These are phyloP conservation scores for Haberlea rhodopensis DNA, from an alignment of 257 asterid genomes.

Conservation along the genomic window DNA sequence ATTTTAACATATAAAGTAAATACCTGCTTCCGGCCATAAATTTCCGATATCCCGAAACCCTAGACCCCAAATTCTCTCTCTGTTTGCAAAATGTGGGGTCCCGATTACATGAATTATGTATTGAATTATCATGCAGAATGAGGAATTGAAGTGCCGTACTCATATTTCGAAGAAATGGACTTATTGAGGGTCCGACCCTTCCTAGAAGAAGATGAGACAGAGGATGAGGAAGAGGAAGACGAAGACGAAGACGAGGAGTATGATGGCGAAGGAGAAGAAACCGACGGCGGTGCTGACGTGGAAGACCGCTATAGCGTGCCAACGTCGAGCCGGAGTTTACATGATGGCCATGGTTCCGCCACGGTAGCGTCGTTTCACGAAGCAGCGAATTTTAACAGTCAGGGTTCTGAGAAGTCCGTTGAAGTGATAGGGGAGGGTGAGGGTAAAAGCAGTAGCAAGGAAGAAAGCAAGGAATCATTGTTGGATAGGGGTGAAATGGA, in stretches of 20 bases:
- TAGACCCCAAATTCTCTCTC: slow-evolving; percentile 9
- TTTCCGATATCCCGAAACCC: slow-evolving; percentile 20
- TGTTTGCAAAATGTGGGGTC: slow-evolving; percentile 18
- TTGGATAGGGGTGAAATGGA: slow-evolving; percentile 59
- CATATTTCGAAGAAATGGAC: neutral
- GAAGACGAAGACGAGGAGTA: slow-evolving; percentile 28
- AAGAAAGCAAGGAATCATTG: slow-evolving; percentile 31
- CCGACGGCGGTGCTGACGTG: slow-evolving; percentile 15
- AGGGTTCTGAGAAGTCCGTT: slow-evolving; percentile 20
- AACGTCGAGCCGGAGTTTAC: neutral
- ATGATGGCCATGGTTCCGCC: too few species aligned
- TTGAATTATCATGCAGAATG: neutral
- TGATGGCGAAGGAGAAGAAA: slow-evolving; percentile 19
- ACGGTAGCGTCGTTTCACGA: neutral
- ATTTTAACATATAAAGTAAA: too few species aligned
- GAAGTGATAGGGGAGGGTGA: slow-evolving; percentile 24
- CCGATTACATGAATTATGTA: slow-evolving; percentile 1
- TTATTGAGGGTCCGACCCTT: neutral
- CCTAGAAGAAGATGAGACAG: slow-evolving; percentile 13
- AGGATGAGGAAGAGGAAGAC: slow-evolving; percentile 26
- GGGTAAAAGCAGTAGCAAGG: slow-evolving; percentile 24
- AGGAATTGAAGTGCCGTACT: neutral
- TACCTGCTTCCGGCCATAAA: too few species aligned
- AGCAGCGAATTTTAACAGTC: slow-evolving; percentile 6
- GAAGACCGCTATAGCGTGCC: neutral